phyloP scores from a whole-genome alignment of 2,329 filamentous ascomycete genomes.

The Fusarium sp. region DNA sequence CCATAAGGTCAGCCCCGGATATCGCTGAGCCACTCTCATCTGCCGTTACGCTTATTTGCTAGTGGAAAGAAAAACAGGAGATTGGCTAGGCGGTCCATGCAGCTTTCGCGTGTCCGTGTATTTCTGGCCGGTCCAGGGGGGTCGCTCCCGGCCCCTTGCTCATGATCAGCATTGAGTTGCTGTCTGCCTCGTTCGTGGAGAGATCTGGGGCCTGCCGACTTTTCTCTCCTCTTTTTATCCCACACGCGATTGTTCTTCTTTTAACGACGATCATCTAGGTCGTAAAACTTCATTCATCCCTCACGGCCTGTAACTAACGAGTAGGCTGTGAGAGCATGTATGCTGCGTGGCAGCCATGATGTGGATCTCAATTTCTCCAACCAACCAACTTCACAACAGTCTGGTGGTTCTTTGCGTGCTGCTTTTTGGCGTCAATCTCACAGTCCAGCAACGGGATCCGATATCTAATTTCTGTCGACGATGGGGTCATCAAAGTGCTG shows the following conservation, averaged over 20 bases:
- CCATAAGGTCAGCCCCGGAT: constrained; percentile 45
- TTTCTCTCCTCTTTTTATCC: constrained; percentile 27
- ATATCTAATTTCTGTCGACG: constrained; percentile 66
- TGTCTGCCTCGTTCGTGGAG: constrained; percentile 17
- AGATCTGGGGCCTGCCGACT: constrained; percentile 1
- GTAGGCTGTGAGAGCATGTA: constrained; percentile 42
- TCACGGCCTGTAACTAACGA: constrained; percentile 20
- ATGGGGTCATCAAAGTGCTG: constrained; percentile 70
- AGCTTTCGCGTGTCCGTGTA: background rate
- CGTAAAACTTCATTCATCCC: constrained; percentile 8
- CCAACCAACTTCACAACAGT: constrained; percentile 28
- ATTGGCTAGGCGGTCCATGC: constrained; percentile 1
- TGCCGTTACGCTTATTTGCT: constrained; percentile 38
- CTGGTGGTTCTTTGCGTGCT: constrained; percentile 41
- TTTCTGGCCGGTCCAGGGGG: constrained; percentile 12
- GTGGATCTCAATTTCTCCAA: constrained; percentile 41
- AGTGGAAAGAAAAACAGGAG: constrained; percentile 25
- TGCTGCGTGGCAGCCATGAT: constrained; percentile 42
- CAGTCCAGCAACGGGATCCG: constrained; percentile 60
- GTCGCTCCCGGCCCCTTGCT: constrained; percentile 32
- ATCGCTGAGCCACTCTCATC: constrained; percentile 47
- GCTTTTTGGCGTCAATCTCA: constrained; percentile 34
- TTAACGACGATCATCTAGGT: constrained; percentile 10
- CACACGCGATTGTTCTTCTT: constrained; percentile 8
- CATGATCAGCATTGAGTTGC: constrained; percentile 24